phyloP scores from a whole-genome alignment of 106 monocot genomes.

The Posidonia australis region DNA sequence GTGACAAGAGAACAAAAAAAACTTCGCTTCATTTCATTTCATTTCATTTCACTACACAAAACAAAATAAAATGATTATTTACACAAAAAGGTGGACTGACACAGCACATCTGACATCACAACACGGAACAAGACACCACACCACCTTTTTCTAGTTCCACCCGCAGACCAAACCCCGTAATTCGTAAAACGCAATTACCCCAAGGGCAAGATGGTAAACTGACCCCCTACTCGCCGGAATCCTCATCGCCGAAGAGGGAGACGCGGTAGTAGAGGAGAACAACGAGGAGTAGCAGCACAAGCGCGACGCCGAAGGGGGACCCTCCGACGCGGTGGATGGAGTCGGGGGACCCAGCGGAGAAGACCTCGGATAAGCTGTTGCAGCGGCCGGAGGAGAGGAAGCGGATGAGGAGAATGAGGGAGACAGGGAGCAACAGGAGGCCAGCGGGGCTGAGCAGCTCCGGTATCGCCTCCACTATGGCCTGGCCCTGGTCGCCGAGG shows the following conservation, averaged over 20 bases:
- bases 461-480: slow-evolving; percentile 32
- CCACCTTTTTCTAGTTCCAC: background rate
- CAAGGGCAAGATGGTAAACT: background rate
- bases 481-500: slow-evolving; percentile 44
- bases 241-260: slow-evolving; percentile 53
- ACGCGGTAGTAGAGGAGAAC: slow-evolving; percentile 56
- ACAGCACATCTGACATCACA: too few relatives aligned
- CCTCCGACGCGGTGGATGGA: slow-evolving; percentile 78
- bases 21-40: too few relatives aligned
- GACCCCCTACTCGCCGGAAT: slow-evolving; percentile 26
- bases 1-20: too few relatives aligned
- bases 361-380: slow-evolving; percentile 33
- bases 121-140: too few relatives aligned
- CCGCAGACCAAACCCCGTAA: background rate
- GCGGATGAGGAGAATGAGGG: slow-evolving; percentile 56
- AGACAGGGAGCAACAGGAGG: slow-evolving; percentile 57
- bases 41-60: too few relatives aligned
- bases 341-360: slow-evolving; percentile 52
- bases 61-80: too few relatives aligned
- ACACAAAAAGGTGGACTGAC: too few relatives aligned
- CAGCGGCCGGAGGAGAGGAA: slow-evolving; percentile 74
- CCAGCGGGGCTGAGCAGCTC: slow-evolving; percentile 66
- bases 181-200: too few relatives aligned
- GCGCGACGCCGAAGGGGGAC: slow-evolving; percentile 62
- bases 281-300: slow-evolving; percentile 47